phyloP scores from a whole-genome alignment of 1,284 basidiomycete species.

The Taiwanofungus camphoratus region DNA sequence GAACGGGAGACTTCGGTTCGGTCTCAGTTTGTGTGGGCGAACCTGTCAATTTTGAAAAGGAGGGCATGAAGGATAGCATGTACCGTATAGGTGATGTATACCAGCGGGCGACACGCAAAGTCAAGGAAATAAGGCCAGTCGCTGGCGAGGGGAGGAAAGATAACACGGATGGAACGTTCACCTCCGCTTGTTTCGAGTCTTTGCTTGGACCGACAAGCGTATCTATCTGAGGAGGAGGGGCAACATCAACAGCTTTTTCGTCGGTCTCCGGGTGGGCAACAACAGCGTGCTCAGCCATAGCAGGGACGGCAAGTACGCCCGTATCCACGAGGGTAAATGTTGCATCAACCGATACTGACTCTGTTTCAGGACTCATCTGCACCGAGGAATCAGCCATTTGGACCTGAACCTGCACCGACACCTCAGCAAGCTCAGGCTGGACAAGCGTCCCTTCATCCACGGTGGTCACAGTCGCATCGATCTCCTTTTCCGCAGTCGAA shows the following conservation, averaged over 20 bases:
- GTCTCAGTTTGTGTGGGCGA: conserved; percentile 9
- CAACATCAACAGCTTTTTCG: conserved; percentile 20
- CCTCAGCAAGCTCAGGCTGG: conserved; percentile 37
- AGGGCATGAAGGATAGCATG: conserved; percentile 25
- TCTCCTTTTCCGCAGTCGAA: conserved; percentile 32
- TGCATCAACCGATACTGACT: conserved; percentile 28
- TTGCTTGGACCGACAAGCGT: conserved; percentile 6
- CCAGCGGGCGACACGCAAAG: conserved; percentile 24
- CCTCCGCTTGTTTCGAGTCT: conserved; percentile 5
- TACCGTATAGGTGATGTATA: conserved; percentile 29
- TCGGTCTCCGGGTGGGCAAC: conserved; percentile 19
- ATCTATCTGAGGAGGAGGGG: conserved; percentile 8
- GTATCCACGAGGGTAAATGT: conserved; percentile 23
- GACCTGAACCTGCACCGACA: conserved; percentile 44
- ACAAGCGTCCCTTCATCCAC: conserved; percentile 45
- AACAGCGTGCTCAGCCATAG: conserved; percentile 20
- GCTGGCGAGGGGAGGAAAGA: conserved; percentile 20
- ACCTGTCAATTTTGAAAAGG: conserved; percentile 11
- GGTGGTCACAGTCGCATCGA: conserved; percentile 50
- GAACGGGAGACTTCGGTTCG: conserved; percentile 11
- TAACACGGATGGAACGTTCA: conserved; percentile 11
- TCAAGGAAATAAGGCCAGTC: conserved; percentile 21
- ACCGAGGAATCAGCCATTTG: conserved; percentile 34
- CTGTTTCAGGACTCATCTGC: conserved; percentile 23
- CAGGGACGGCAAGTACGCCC: conserved; percentile 21